Base-by-base conservation (phyloP, 805 yeast species). In the Candida awuae region DNA sequence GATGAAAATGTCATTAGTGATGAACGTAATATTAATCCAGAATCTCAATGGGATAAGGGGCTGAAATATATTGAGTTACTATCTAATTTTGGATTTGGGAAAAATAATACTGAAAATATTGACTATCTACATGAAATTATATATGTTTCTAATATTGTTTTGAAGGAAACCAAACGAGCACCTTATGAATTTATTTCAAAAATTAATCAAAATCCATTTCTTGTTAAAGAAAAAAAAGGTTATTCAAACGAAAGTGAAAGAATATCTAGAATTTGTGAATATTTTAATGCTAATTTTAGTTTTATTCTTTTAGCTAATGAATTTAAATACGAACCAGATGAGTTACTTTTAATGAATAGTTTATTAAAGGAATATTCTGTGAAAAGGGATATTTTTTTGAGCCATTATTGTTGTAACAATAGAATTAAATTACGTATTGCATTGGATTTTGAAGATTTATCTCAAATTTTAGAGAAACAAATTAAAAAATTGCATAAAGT, bases 11-110 rank as follows among this genome's bases (percentile, higher is more conserved):
- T 44, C n/a, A 49, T 47, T 10, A 23, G 29, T 2, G 38, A 29
- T 4, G 32, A 44, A 16, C 21, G 15, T 3, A 21, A 10, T 16
- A 29, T 15, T 8, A 3, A 15, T 5, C 9, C 15, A n/a, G 23
- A n/a, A n/a, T 25, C 28, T 12, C 41, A 42, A 35, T 58, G 61
- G 62, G 16, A 16, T 6, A 47, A 53, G 12, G 58, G 55, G 3
- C 31, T 54, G 21, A 45, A 50, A 35, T 45, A 44, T 30, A 41
- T 56, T 9, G 46, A 49, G 18, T 23, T 47, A 1, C 34, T 58
- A 19, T 41, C 56, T 10, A 35, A 36, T 26, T 15, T 52, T 1
- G 42, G 53, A 13, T 56, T 57, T 23, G 44, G 39, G 2, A 41
- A 38, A 12, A 23, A 29, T 13, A 30, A 38, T 4, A 17, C 27